Conservation (phyloP, 2,329 filamentous ascomycete species). For the Blumeria hordei region DNA sequence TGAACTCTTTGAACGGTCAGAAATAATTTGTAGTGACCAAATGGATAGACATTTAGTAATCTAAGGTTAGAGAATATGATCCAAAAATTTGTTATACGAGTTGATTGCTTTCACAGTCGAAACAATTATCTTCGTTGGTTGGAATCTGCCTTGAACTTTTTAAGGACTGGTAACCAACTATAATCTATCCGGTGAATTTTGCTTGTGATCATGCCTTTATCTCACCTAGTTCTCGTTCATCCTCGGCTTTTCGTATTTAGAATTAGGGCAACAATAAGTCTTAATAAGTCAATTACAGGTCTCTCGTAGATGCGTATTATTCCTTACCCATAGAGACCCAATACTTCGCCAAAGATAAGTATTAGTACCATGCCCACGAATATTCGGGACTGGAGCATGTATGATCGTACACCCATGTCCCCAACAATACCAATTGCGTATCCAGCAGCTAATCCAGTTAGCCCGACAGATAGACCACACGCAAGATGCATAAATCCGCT, state of each 20-base stretch:
- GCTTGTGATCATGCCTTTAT: too few relatives aligned
- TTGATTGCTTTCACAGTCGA: too few relatives aligned
- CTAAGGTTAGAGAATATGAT: too few relatives aligned
- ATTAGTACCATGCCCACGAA: conserved; percentile 98
- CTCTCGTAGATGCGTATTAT: background rate
- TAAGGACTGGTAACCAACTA: too few relatives aligned
- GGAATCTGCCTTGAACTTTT: too few relatives aligned
- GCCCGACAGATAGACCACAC: conserved; percentile 70
- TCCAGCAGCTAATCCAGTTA: conserved; percentile 79
- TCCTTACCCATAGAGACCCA: conserved; percentile 87
- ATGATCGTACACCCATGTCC: conserved; percentile 78
- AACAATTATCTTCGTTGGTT: too few relatives aligned
- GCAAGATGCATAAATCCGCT: conserved; percentile 86
- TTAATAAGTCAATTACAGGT: conserved; percentile 16
- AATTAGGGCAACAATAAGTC: conserved; percentile 78
- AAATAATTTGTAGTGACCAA: too few relatives aligned
- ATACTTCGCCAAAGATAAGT: conserved; percentile 90
- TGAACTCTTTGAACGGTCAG: too few relatives aligned
- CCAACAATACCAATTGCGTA: conserved; percentile 94
- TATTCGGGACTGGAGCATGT: conserved; percentile 87
- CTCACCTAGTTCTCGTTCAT: conserved; percentile 3
- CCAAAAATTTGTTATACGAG: too few relatives aligned
- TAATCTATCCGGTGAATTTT: too few relatives aligned
- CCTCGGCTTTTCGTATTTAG: conserved; percentile 51
- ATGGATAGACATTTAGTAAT: too few relatives aligned